A percentile compares a stretch with the other conserved stretches of the same genome.
Evolutionary conservation across 106 monocot genomes (phyloP).

Genomic region (Triglochin maritima): DNA sequence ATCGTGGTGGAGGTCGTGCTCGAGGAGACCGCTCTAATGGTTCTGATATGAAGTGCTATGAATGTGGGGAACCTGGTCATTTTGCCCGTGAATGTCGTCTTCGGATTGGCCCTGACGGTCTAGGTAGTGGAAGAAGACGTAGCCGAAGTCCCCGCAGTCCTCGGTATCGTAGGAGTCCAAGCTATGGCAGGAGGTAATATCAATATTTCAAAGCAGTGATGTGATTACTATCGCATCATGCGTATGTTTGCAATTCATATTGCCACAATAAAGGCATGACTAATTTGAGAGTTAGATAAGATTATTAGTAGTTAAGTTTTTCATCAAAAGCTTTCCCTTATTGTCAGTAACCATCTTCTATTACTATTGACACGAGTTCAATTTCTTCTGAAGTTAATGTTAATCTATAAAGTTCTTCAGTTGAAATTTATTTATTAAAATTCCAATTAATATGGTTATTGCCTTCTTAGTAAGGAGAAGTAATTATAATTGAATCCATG

Average conservation of each 20-base stretch:
- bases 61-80: constrained; percentile 87
- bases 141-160: constrained; percentile 61
- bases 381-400: too few relatives aligned
- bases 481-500: too few relatives aligned
- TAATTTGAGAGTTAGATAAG: background rate
- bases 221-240: background rate
- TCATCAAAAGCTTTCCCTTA: too few relatives aligned
- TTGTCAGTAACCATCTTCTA: too few relatives aligned
- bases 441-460: too few relatives aligned
- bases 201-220: background rate
- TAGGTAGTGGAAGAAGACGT: constrained; percentile 58
- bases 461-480: too few relatives aligned
- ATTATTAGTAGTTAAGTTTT: too few relatives aligned
- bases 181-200: constrained; percentile 58
- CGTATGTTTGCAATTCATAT: background rate
- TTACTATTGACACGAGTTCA: too few relatives aligned
- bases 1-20: constrained; percentile 26
- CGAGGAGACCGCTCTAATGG: constrained; percentile 25
- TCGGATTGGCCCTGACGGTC: constrained; percentile 60
- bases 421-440: too few relatives aligned
- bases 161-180: constrained; percentile 73
- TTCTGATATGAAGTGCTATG: constrained; percentile 73
- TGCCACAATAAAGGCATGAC: background rate
- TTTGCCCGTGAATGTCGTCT: constrained; percentile 91
- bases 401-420: too few relatives aligned